Evolutionary conservation across 805 yeast species (phyloP).

Genomic region (Myxozyma geophila): DNA sequence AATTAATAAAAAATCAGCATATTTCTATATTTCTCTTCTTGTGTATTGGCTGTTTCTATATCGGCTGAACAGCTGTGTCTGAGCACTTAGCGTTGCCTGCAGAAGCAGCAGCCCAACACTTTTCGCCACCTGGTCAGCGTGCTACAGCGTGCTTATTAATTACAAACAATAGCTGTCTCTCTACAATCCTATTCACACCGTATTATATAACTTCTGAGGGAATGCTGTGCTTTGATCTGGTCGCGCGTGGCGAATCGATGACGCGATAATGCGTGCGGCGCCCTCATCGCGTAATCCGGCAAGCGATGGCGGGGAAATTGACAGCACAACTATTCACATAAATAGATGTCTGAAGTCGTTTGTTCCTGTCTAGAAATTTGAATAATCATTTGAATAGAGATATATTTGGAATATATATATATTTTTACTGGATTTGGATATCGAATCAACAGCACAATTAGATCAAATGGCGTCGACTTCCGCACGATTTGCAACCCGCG

Average conservation of each 20-base stretch:
- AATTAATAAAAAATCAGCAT: no score
- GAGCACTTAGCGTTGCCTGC: no score
- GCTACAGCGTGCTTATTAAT: no score
- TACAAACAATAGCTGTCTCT: no score
- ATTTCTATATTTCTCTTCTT: no score
- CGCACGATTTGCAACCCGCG: slow-evolving; percentile 70
- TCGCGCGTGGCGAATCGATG: background rate
- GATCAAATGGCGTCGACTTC: slow-evolving; percentile 3
- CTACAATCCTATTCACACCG: no score
- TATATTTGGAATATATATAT: background rate
- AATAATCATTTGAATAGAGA: background rate
- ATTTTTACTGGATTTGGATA: background rate
- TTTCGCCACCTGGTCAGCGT: no score
- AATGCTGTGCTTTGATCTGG: background rate
- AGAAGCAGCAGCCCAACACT: no score
- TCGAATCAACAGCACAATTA: background rate
- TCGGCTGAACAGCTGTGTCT: no score
- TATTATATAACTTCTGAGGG: no score
- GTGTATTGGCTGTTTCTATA: no score
- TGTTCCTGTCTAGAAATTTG: background rate
- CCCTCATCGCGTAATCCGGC: slow-evolving; percentile 9
- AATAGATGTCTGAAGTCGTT: background rate
- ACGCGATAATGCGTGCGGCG: slow-evolving; percentile 21
- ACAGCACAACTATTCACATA: background rate
- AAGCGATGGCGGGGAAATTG: background rate